Base-by-base conservation (phyloP, 2,329 filamentous ascomycete species). In the Mariannaea sp. region DNA sequence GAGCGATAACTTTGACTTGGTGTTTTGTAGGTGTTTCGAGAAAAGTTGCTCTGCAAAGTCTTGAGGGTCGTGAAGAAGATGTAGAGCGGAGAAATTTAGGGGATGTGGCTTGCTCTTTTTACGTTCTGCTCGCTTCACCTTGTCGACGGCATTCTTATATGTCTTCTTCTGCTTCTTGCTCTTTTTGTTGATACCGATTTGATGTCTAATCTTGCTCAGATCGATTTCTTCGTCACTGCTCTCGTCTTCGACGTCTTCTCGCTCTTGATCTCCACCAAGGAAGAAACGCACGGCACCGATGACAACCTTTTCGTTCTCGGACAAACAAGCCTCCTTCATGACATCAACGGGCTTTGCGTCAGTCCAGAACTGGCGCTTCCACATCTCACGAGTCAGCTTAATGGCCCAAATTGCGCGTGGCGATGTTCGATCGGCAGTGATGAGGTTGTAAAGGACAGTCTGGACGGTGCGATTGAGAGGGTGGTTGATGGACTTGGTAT, bases 331-430 rank as follows among this genome's bases (percentile, higher is more conserved):
- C 73, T 96, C 89, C 74, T 96, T 96, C 92, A 99, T 97, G 60
- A 97, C 90, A 67, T 96, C 92, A n/a, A 97, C 94, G 0, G 93
- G 87, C 71, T 92, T 94, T 2, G 92, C 84, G 66, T 99, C 94
- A 8, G 89, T 91, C 94, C 94, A 99, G 59, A 97, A 87, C 65
- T 97, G 92, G 40, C 93, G 84, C 74, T 92, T 96, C 94, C 94
- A 99, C 68, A 99, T 78, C 76, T 99, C 94, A 57, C 93, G 83
- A 4, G 92, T 96, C 59, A 99, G 83, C 73, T 97, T 97, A 56
- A 97, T 91, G 3, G 94, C 92, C 94, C 94, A 99, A 43, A 99
- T 80, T 4, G 89, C 91, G 67, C 96, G 94, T 1, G 90, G 81
- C 1, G 92, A 95, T 7, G 88, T 80, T 35, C 89, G 85, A 71